A percentile compares a stretch with the other conserved stretches of the same genome.
These are phyloP conservation scores for Globisporangium canariense DNA, from an alignment of 352 stramenopile species.

Conservation along the genomic window DNA sequence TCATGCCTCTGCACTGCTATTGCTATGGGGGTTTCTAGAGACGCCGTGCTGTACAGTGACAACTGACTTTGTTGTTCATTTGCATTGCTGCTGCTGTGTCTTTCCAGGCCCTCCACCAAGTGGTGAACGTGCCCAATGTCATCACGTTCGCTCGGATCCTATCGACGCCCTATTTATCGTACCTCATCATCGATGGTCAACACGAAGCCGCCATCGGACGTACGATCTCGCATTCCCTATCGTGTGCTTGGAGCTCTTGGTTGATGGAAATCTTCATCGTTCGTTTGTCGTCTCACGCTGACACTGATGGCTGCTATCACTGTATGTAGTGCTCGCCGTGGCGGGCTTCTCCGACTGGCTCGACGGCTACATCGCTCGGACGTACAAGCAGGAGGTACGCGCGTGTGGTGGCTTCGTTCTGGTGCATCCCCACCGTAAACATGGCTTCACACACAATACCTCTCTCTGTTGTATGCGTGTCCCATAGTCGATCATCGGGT, in stretches of 20 bases:
- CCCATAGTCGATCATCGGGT: conserved; percentile 64
- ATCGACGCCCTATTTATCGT: conserved; percentile 70
- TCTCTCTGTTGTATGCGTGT: neutral
- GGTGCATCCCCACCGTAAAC: no score
- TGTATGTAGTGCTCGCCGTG: conserved; percentile 53
- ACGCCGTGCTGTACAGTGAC: neutral
- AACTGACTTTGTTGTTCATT: neutral
- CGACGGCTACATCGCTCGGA: conserved; percentile 76
- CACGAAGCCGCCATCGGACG: conserved; percentile 62
- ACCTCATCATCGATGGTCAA: conserved; percentile 68
- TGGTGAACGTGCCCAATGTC: conserved; percentile 75
- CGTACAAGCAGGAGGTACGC: conserved; percentile 62
- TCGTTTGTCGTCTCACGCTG: neutral
- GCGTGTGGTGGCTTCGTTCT: neutral
- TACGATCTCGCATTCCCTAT: conserved; percentile 23
- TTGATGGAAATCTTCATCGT: neutral
- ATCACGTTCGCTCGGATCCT: conserved; percentile 80
- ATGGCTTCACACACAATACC: neutral
- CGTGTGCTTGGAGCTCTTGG: neutral
- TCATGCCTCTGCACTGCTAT: neutral
- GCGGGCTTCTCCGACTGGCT: conserved; percentile 78
- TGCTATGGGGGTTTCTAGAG: neutral
- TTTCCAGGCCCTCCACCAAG: conserved; percentile 56
- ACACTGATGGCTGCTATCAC: neutral
- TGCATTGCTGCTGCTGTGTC: neutral